These are phyloP conservation scores for Metschnikowia similis DNA, from an alignment of 805 yeast species.

Conservation along the genomic window DNA sequence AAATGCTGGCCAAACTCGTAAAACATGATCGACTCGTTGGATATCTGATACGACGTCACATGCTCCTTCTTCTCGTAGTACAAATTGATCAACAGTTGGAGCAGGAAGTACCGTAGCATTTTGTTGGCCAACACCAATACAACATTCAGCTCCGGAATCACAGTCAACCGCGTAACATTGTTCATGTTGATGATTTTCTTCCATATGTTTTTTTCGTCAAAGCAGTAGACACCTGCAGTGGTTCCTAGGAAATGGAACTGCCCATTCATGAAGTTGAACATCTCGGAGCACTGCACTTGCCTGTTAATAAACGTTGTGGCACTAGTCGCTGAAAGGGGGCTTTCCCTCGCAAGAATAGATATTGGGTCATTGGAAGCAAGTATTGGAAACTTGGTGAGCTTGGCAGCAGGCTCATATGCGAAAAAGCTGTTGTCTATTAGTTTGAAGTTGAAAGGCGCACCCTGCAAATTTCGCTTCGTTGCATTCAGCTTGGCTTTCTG, in stretches of 20 bases:
- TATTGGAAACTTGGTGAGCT: slow-evolving; percentile 49
- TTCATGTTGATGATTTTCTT: slow-evolving; percentile 48
- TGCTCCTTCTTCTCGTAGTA: slow-evolving; percentile 42
- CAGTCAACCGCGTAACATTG: slow-evolving; percentile 57
- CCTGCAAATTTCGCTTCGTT: slow-evolving; percentile 25
- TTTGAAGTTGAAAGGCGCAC: slow-evolving; percentile 52
- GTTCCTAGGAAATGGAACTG: slow-evolving; percentile 56
- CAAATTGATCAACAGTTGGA: slow-evolving; percentile 59
- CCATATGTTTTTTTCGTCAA: slow-evolving; percentile 50
- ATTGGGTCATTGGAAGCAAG: slow-evolving; percentile 51
- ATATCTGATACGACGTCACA: slow-evolving; percentile 45
- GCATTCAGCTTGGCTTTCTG: slow-evolving; percentile 42
- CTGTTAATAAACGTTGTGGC: slow-evolving; percentile 21
- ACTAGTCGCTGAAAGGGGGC: not conserved
- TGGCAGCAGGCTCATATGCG: slow-evolving; percentile 55
- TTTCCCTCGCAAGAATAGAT: slow-evolving; percentile 20
- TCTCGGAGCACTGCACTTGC: slow-evolving; percentile 39
- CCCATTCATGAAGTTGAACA: slow-evolving; percentile 44
- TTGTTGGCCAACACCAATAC: slow-evolving; percentile 57
- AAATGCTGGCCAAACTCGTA: slow-evolving; percentile 70
- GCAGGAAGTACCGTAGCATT: slow-evolving; percentile 55
- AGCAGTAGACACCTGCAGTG: slow-evolving; percentile 57
- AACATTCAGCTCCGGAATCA: slow-evolving; percentile 52
- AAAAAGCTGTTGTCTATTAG: slow-evolving; percentile 57
- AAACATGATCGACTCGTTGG: slow-evolving; percentile 48